Conservation (phyloP, 306 rosid genomes). For the Lagenaria siceraria region DNA sequence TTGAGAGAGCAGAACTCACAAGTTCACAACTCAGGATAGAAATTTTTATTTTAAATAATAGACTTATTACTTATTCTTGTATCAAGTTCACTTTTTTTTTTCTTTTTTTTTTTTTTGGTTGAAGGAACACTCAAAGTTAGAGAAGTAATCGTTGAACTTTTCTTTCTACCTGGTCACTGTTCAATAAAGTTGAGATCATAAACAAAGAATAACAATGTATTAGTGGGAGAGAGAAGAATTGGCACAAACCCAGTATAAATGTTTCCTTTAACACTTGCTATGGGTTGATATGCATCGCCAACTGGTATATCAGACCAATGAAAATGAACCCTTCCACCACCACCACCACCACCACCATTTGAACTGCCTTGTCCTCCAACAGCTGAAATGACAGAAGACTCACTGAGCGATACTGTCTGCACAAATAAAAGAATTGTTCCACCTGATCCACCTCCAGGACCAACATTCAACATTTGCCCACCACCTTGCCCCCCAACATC, state of each 20-base stretch:
- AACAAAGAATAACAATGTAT: constrained; percentile 3
- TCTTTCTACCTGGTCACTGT: not conserved
- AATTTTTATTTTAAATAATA: too few species aligned
- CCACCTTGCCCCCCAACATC: constrained; percentile 28
- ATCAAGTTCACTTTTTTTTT: not conserved
- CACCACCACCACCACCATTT: constrained; percentile 87
- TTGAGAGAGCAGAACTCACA: too few species aligned
- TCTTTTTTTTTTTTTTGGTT: not conserved
- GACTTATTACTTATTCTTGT: not conserved
- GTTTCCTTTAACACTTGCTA: constrained; percentile 66
- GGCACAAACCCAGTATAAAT: constrained; percentile 51
- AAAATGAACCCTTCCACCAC: constrained; percentile 96
- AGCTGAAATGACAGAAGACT: constrained; percentile 58
- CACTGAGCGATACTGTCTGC: constrained; percentile 43
- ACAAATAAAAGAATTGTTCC: constrained; percentile 88
- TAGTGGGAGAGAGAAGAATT: not conserved
- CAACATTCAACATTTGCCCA: constrained; percentile 32
- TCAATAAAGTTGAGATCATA: not conserved
- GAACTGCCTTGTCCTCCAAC: constrained; percentile 83
- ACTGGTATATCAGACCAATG: constrained; percentile 75
- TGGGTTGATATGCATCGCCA: constrained; percentile 82
- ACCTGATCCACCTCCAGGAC: constrained; percentile 99
- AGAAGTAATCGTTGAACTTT: not conserved
- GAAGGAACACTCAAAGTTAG: not conserved
- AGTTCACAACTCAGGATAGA: too few species aligned